These are phyloP conservation scores for Eimeria falciformis DNA, from an alignment of 169 alveolate genomes.

Conservation along the genomic window DNA sequence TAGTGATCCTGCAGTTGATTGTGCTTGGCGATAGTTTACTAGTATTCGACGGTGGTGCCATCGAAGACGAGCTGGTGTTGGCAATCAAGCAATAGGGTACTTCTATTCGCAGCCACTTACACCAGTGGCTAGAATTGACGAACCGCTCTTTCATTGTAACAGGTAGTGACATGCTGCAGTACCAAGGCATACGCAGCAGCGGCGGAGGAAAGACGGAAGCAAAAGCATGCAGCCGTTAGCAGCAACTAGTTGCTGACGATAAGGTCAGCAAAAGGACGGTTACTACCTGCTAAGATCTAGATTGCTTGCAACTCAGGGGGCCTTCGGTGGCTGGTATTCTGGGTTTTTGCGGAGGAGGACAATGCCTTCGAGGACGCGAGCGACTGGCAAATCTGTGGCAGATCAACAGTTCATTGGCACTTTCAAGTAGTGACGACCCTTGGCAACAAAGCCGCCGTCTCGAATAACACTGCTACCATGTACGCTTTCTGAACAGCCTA, in stretches of 20 bases:
- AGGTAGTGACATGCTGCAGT: no score
- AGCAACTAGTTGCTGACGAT: background rate
- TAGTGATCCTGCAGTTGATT: no score
- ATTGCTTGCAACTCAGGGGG: constrained; percentile 22
- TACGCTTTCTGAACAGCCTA: background rate
- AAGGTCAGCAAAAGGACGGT: background rate
- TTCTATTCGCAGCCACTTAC: no score
- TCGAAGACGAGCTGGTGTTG: no score
- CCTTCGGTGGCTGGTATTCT: constrained; percentile 79
- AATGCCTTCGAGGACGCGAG: constrained; percentile 79
- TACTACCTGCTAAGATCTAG: background rate
- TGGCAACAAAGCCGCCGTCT: no score
- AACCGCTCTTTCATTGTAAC: no score
- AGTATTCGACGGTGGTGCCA: no score
- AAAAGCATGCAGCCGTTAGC: constrained; percentile 38
- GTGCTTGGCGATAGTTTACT: no score
- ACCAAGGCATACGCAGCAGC: no score
- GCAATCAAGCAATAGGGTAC: no score
- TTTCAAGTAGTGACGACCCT: background rate
- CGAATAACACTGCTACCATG: background rate
- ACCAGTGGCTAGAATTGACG: no score
- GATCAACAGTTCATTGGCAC: background rate
- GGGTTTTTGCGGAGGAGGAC: constrained; percentile 83
- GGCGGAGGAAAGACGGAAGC: no score
- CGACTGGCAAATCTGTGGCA: constrained; percentile 73